phyloP scores from a whole-genome alignment of 2,329 filamentous ascomycete species.

The Fusarium xyrophilum region DNA sequence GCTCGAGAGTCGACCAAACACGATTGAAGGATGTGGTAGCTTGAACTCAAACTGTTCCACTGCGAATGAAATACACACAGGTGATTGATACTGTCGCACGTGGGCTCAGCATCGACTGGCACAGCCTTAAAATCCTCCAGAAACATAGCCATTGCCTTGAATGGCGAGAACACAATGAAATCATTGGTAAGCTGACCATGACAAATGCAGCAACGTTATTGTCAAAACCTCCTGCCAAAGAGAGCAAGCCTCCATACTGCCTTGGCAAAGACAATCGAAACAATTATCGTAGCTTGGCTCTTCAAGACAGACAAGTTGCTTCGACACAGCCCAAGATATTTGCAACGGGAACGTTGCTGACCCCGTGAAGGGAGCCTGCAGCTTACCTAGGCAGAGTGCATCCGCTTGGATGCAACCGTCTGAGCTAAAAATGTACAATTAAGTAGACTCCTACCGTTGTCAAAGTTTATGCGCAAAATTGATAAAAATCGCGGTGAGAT shows the following conservation, averaged over 20 bases:
- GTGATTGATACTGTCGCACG: background rate
- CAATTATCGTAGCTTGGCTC: background rate
- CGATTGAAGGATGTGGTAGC: constrained; percentile 29
- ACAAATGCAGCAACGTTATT: constrained; percentile 14
- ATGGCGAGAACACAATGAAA: background rate
- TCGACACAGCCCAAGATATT: background rate
- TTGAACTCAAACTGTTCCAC: constrained; percentile 44
- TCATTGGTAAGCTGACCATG: constrained; percentile 27
- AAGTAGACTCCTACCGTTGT: background rate
- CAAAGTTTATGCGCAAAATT: background rate
- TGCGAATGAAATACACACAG: background rate
- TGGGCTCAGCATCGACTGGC: background rate
- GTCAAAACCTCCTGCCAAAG: background rate
- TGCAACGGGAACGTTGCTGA: background rate
- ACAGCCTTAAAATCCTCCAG: constrained; percentile 9
- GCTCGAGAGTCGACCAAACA: constrained; percentile 40
- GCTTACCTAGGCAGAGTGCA: background rate
- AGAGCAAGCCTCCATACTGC: background rate
- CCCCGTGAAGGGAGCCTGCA: constrained; percentile 6
- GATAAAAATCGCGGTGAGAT: constrained; percentile 17
- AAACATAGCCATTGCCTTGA: background rate
- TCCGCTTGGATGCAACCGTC: constrained; percentile 6
- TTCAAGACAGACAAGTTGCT: background rate
- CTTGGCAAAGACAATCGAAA: background rate
- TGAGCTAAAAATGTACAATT: background rate